phyloP scores from a whole-genome alignment of 2,329 filamentous ascomycete genomes.

The Cladophialophora bantiana region DNA sequence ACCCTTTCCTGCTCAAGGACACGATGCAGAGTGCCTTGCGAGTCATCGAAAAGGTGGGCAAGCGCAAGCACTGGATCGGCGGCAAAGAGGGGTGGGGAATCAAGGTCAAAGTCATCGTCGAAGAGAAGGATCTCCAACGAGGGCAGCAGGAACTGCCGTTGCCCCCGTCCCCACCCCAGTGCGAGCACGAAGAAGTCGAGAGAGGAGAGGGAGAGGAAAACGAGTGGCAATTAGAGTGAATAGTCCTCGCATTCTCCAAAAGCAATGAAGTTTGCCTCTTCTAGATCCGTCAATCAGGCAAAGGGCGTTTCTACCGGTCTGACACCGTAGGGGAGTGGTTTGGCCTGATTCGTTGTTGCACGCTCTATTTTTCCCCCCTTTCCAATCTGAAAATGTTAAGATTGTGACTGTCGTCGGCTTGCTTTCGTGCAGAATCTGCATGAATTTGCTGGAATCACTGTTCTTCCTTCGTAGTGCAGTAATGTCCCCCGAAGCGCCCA shows the following conservation, averaged over 20 bases:
- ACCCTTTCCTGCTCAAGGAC: conserved; percentile 2
- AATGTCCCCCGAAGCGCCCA: too few species aligned
- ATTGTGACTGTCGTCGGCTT: too few species aligned
- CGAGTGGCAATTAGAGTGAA: background rate
- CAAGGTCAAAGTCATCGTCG: conserved; percentile 32
- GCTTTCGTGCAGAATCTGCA: too few species aligned
- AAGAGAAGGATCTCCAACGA: conserved; percentile 5
- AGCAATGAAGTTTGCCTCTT: background rate
- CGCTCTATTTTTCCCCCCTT: too few species aligned
- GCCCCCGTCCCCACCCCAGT: background rate
- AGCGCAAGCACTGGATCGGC: conserved; percentile 64
- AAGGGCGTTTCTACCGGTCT: background rate
- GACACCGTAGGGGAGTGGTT: background rate
- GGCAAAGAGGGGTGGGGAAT: conserved; percentile 41
- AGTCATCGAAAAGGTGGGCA: conserved; percentile 61
- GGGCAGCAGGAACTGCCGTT: background rate
- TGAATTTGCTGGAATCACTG: too few species aligned
- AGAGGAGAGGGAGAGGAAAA: background rate
- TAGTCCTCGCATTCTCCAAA: background rate
- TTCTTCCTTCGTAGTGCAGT: too few species aligned
- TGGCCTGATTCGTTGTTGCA: background rate
- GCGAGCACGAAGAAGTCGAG: background rate
- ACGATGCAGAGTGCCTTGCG: conserved; percentile 36
- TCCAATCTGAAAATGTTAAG: too few species aligned
- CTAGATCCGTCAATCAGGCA: background rate